Percentiles rank a stretch among this genome's conserved stretches.
Evolutionary conservation across 495 filamentous ascomycete species (phyloP).

Genomic region (Penicillium coprophilum): DNA sequence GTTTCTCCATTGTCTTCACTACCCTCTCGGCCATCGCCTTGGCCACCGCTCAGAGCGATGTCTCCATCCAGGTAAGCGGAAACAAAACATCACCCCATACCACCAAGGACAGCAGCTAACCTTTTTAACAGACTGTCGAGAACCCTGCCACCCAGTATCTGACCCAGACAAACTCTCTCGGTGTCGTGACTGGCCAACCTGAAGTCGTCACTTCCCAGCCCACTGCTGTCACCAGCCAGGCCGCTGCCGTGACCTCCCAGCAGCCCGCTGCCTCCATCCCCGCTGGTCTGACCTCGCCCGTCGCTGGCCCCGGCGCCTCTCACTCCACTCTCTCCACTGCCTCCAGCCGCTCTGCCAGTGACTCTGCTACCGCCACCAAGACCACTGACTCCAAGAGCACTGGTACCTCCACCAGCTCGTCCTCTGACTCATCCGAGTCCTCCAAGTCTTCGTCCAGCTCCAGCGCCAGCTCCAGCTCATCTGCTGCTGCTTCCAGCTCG

Average conservation of each 20-base stretch:
- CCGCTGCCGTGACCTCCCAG: conserved; percentile 45
- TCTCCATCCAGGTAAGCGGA: conserved; percentile 20
- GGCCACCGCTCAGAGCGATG: conserved; percentile 26
- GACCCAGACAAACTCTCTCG: conserved; percentile 53
- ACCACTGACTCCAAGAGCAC: conserved; percentile 1
- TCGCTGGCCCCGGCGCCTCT: conserved; percentile 24
- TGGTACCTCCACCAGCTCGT: conserved; percentile 9
- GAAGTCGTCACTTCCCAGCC: conserved; percentile 36
- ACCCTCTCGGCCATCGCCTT: conserved; percentile 44
- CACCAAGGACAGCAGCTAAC: background rate
- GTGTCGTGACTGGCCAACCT: conserved; percentile 57
- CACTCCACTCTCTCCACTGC: conserved; percentile 7
- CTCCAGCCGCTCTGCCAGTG: conserved; percentile 19
- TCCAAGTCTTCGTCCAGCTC: conserved; percentile 26
- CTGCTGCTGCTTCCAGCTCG: conserved; percentile 26
- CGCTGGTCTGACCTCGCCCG: conserved; percentile 41
- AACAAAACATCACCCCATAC: background rate
- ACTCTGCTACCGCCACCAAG: conserved; percentile 14
- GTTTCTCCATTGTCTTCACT: conserved; percentile 39
- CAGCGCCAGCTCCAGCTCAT: conserved; percentile 26
- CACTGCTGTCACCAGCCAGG: conserved; percentile 40
- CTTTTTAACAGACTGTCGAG: background rate
- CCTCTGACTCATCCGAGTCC: conserved; percentile 18
- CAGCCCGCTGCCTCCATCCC: conserved; percentile 48
- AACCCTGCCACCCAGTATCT: conserved; percentile 48